These are phyloP conservation scores for Cornus florida DNA, from an alignment of 148 eudicot genomes.

Conservation along the genomic window DNA sequence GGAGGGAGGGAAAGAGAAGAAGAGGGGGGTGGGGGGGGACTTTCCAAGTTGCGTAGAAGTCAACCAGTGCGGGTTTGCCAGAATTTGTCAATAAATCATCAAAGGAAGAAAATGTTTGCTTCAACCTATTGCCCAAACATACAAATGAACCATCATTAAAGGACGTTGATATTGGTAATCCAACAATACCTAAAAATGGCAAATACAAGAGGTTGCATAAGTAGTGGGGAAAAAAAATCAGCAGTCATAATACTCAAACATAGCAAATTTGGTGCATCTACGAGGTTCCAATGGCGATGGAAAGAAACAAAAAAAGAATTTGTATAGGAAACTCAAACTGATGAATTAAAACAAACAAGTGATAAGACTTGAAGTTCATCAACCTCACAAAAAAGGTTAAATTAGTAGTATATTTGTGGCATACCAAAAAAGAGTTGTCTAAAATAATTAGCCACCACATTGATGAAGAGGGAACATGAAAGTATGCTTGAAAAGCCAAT, in stretches of 20 bases:
- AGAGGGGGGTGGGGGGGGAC: too few species aligned
- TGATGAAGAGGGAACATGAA: neutral
- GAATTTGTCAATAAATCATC: slow-evolving; percentile 67
- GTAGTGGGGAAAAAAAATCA: neutral
- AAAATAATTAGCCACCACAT: neutral
- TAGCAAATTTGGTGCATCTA: neutral
- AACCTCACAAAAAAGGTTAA: neutral
- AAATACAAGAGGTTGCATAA: neutral
- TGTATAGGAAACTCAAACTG: neutral
- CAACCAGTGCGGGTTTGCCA: slow-evolving; percentile 85
- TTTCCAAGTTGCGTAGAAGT: too few species aligned
- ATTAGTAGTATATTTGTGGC: neutral
- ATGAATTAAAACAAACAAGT: neutral
- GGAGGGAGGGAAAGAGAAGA: too few species aligned
- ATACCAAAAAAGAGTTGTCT: neutral
- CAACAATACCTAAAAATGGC: neutral
- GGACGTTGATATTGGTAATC: neutral
- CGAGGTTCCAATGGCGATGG: neutral
- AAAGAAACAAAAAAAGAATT: neutral
- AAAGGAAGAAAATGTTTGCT: slow-evolving; percentile 71
- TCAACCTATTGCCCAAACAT: slow-evolving; percentile 45
- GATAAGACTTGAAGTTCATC: neutral
- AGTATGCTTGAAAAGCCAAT: neutral
- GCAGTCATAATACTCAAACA: neutral
- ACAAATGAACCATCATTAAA: neutral